phyloP scores from a whole-genome alignment of 148 eudicot species.

The Mesembryanthemum crystallinum region DNA sequence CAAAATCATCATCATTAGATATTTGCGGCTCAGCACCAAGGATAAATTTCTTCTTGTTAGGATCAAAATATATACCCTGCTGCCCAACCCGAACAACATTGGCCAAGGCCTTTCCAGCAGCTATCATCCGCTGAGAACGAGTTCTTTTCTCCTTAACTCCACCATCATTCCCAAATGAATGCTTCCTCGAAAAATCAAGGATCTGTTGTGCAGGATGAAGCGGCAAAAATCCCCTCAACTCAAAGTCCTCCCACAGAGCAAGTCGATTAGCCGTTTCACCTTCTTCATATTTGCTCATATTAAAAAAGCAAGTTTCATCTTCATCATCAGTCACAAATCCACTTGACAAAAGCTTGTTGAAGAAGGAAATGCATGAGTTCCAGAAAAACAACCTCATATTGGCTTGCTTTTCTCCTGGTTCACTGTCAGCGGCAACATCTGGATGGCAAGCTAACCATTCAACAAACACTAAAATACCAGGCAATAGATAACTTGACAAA shows the following conservation, averaged over 20 bases:
- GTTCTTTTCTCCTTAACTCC: constrained; percentile 58
- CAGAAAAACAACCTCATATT: constrained; percentile 68
- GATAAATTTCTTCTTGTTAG: constrained; percentile 51
- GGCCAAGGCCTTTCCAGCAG: constrained; percentile 86
- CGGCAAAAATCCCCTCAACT: constrained; percentile 86
- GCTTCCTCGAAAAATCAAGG: constrained; percentile 79
- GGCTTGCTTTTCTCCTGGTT: constrained; percentile 64
- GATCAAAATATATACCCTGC: constrained; percentile 60
- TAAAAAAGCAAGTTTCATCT: constrained; percentile 65
- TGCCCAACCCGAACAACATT: constrained; percentile 54
- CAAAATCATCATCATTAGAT: constrained; percentile 40
- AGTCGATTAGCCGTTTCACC: constrained; percentile 64
- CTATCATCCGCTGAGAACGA: constrained; percentile 78
- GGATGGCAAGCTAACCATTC: constrained; percentile 93
- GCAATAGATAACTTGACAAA: constrained; percentile 66
- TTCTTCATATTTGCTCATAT: constrained; percentile 76
- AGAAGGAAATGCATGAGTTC: constrained; percentile 57
- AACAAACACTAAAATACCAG: constrained; percentile 79
- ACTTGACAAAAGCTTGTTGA: constrained; percentile 63
- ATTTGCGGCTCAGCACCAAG: constrained; percentile 53
- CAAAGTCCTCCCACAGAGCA: constrained; percentile 89
- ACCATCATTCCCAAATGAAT: constrained; percentile 47
- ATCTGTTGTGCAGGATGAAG: constrained; percentile 80
- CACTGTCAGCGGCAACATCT: constrained; percentile 59
- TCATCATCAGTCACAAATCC: constrained; percentile 44